These are phyloP conservation scores for Aethionema arabicum DNA, from an alignment of 345 rosid species.

Conservation along the genomic window DNA sequence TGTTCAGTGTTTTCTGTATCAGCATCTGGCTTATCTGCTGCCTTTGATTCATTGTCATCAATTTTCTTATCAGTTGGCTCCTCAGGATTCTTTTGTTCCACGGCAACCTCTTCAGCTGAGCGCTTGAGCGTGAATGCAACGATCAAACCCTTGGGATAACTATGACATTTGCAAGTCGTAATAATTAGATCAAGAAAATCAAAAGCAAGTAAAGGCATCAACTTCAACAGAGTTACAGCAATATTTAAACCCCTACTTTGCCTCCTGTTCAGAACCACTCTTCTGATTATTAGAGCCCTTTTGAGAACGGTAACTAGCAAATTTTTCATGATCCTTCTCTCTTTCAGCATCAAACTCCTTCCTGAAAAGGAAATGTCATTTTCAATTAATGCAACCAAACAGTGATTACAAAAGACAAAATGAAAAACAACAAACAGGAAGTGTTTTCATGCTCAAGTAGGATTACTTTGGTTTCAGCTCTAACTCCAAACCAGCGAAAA, in stretches of 20 bases:
- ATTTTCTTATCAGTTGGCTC: slow-evolving; percentile 34
- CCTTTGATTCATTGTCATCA: slow-evolving; percentile 38
- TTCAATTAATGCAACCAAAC: slow-evolving; percentile 6
- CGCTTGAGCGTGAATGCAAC: slow-evolving; percentile 76
- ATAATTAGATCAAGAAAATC: slow-evolving; percentile 23
- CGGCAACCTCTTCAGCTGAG: slow-evolving; percentile 41
- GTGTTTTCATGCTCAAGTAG: not conserved
- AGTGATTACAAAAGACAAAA: slow-evolving; percentile 4
- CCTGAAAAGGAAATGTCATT: slow-evolving; percentile 42
- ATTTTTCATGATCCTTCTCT: slow-evolving; percentile 48
- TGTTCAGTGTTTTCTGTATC: slow-evolving; percentile 41
- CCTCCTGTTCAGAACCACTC: slow-evolving; percentile 46
- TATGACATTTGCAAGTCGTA: slow-evolving; percentile 32
- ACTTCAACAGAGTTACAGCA: not conserved
- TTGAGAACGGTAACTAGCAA: slow-evolving; percentile 42
- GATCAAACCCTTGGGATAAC: slow-evolving; percentile 86
- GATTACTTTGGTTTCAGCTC: slow-evolving; percentile 81
- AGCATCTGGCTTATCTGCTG: slow-evolving; percentile 39
- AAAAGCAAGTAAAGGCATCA: not conserved
- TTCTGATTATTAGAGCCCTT: slow-evolving; percentile 48
- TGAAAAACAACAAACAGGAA: slow-evolving; percentile 19
- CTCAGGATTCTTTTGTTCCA: slow-evolving; percentile 38
- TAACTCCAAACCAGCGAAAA: slow-evolving; percentile 66
- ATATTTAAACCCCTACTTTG: slow-evolving; percentile 42
- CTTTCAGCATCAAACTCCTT: slow-evolving; percentile 81